phyloP scores from a whole-genome alignment of 2,329 filamentous ascomycete species.

The Talaromyces sp. region DNA sequence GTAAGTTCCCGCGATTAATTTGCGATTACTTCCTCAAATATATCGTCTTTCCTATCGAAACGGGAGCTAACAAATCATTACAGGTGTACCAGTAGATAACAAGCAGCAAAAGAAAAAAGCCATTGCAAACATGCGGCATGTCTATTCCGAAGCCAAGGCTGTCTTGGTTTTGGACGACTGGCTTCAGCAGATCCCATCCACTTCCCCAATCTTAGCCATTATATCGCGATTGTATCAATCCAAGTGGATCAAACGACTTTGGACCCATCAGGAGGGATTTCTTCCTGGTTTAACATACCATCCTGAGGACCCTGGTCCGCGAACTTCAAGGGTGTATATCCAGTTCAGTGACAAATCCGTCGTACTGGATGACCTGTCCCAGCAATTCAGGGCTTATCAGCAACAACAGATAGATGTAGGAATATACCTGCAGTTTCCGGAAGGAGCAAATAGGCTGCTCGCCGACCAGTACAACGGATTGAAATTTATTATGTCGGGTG shows the following conservation, averaged over 20 bases:
- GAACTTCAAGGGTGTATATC: constrained; percentile 6
- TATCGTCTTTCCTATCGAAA: too few relatives aligned
- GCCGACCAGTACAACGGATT: not conserved
- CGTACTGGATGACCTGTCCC: not conserved
- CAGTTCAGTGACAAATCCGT: constrained; percentile 15
- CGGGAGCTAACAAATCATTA: not conserved
- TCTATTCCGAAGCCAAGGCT: constrained; percentile 15
- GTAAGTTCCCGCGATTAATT: constrained; percentile 2
- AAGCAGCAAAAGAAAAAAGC: constrained; percentile 8
- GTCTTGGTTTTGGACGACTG: constrained; percentile 19
- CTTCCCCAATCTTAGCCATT: constrained; percentile 11
- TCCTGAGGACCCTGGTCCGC: too few relatives aligned
- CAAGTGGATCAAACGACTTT: constrained; percentile 17
- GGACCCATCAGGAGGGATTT: constrained; percentile 19
- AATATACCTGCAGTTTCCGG: not conserved
- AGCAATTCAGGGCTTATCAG: not conserved
- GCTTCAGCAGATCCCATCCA: constrained; percentile 14
- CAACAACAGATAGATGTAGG: not conserved
- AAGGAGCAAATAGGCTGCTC: not conserved
- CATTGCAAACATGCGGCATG: constrained; percentile 16
- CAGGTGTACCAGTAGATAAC: constrained; percentile 14
- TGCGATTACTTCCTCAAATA: too few relatives aligned
- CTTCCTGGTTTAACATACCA: not conserved
- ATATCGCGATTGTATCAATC: constrained; percentile 16
- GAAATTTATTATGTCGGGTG: not conserved